Percentiles rank a stretch among this genome's conserved stretches.
phyloP scores from a whole-genome alignment of 1,139 yeast species.

The Lodderomyces oxycetoniae region DNA sequence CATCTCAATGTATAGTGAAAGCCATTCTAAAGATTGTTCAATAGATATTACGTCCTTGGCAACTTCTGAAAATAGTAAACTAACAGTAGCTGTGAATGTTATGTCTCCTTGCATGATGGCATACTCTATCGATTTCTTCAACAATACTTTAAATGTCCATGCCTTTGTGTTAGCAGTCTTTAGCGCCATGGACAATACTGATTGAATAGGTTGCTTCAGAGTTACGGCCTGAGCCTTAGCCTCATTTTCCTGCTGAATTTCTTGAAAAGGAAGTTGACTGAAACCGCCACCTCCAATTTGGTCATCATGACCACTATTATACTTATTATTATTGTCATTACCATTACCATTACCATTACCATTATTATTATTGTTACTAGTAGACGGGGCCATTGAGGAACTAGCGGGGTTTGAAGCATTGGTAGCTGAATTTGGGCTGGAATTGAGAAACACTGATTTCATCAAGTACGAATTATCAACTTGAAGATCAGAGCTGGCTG shows the following conservation, averaged over 20 bases:
- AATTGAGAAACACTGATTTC: constrained; percentile 17
- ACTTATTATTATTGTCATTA: too few relatives aligned
- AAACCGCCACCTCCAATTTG: too few relatives aligned
- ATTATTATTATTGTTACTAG: too few relatives aligned
- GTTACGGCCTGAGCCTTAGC: too few relatives aligned
- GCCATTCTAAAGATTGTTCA: constrained; percentile 44
- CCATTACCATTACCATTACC: too few relatives aligned
- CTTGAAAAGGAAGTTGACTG: too few relatives aligned
- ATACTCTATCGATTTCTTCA: constrained; percentile 47
- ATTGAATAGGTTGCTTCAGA: not conserved
- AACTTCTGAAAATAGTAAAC: constrained; percentile 49
- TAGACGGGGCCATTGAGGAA: constrained; percentile 8
- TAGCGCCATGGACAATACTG: not conserved
- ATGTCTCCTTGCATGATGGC: constrained; percentile 63
- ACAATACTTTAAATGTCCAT: constrained; percentile 31
- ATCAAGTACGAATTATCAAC: constrained; percentile 41
- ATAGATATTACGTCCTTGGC: constrained; percentile 16
- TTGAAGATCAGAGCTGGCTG: constrained; percentile 24
- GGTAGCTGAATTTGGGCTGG: constrained; percentile 11
- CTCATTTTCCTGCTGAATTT: too few relatives aligned
- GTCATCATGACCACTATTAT: too few relatives aligned
- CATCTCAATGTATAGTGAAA: constrained; percentile 53
- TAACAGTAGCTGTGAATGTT: constrained; percentile 55
- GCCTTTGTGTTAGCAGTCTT: constrained; percentile 19
- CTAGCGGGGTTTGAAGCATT: constrained; percentile 2